phyloP scores from a whole-genome alignment of 257 asterid species.

The Ehretia macrophylla region DNA sequence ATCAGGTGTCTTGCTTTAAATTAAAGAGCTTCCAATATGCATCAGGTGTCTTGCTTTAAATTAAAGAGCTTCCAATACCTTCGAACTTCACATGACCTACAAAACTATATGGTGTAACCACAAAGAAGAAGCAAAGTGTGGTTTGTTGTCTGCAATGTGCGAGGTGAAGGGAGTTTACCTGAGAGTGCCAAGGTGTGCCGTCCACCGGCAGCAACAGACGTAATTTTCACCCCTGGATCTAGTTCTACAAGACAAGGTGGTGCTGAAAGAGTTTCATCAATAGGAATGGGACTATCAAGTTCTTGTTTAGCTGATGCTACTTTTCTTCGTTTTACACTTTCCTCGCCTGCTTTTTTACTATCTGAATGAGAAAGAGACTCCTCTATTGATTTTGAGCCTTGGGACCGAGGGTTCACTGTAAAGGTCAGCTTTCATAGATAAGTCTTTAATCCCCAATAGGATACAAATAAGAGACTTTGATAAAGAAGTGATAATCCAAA shows the following conservation, averaged over 20 bases:
- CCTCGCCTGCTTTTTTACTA: constrained; percentile 46
- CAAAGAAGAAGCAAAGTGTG: constrained; percentile 21
- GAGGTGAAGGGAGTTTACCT: constrained; percentile 37
- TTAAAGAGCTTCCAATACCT: constrained; percentile 46
- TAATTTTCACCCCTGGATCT: constrained; percentile 66
- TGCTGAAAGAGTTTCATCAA: constrained; percentile 63
- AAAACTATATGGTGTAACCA: constrained; percentile 47
- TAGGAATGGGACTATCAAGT: constrained; percentile 32
- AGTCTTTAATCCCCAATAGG: constrained; percentile 10
- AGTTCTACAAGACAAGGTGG: constrained; percentile 61
- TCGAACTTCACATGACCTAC: constrained; percentile 58
- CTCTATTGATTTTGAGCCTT: constrained; percentile 29
- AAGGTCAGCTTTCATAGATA: constrained; percentile 11
- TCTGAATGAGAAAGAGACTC: constrained; percentile 31
- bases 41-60: constrained; percentile 65
- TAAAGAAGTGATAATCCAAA: not conserved
- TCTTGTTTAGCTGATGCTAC: constrained; percentile 39
- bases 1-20: constrained; percentile 65
- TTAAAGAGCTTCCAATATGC: constrained; percentile 46
- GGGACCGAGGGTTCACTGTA: constrained; percentile 37
- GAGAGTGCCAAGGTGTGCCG: constrained; percentile 72
- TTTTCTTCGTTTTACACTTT: constrained; percentile 51
- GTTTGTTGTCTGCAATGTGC: constrained; percentile 7
- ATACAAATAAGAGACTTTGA: not conserved
- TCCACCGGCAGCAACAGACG: constrained; percentile 80